These are phyloP conservation scores for Rosa hybrid DNA, from an alignment of 331 rosid genomes.

Conservation along the genomic window DNA sequence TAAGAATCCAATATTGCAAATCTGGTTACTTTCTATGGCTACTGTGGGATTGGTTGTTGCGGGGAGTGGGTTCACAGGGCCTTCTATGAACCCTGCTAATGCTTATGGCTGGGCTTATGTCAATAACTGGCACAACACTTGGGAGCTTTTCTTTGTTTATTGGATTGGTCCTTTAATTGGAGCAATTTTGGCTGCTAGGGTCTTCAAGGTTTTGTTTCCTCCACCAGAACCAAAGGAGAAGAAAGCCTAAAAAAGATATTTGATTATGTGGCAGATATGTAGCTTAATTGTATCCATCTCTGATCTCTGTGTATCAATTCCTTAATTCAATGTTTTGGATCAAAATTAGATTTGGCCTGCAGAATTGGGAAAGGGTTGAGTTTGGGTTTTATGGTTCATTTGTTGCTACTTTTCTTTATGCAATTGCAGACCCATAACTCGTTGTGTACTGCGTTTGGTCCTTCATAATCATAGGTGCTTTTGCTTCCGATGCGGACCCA, in stretches of 20 bases:
- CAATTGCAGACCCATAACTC: background rate
- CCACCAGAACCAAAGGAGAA: conserved; percentile 47
- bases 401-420: background rate
- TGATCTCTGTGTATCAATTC: background rate
- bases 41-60: conserved; percentile 43
- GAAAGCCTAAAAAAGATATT: conserved; percentile 45
- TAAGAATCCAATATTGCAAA: conserved; percentile 43
- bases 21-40: conserved; percentile 47
- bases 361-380: background rate
- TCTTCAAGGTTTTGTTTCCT: conserved; percentile 38
- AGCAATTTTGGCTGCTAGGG: conserved; percentile 47
- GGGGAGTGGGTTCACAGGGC: conserved; percentile 58
- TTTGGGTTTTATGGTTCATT: background rate
- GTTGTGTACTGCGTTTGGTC: too few species aligned
- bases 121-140: conserved; percentile 47
- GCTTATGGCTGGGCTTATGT: conserved; percentile 76
- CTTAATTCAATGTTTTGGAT: background rate
- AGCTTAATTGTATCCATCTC: background rate
- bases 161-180: conserved; percentile 65
- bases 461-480: too few species aligned
- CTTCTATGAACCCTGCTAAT: conserved; percentile 75
- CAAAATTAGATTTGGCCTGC: background rate
- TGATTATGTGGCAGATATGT: background rate
- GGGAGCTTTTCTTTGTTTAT: conserved; percentile 64
- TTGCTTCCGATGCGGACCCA: too few species aligned